phyloP scores from a whole-genome alignment of 306 rosid genomes.

The Acacia acuminata region DNA sequence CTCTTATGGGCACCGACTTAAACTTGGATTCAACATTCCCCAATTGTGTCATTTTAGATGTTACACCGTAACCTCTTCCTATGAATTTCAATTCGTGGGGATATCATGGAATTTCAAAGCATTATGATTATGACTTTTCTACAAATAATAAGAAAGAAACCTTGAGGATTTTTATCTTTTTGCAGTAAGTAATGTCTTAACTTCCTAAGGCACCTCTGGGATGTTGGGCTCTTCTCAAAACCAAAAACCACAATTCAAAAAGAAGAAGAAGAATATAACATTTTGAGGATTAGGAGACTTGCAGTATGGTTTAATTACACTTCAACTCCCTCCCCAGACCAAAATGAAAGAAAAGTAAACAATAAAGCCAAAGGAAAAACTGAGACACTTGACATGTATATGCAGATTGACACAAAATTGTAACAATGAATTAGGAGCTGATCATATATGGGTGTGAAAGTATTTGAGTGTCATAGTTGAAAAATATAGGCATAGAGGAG shows the following conservation, averaged over 20 bases:
- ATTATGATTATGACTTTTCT: neutral
- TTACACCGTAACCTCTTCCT: neutral
- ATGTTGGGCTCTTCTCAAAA: neutral
- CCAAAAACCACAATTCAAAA: neutral
- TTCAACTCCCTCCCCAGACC: constrained; percentile 6
- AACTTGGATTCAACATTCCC: neutral
- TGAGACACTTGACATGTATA: neutral
- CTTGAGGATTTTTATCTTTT: neutral
- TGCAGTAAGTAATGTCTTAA: neutral
- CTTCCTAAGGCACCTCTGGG: neutral
- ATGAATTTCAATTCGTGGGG: neutral
- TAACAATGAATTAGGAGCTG: neutral
- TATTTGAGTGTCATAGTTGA: constrained; percentile 23
- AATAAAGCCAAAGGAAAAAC: neutral
- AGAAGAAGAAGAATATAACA: neutral
- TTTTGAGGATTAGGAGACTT: constrained; percentile 31
- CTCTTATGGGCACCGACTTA: neutral
- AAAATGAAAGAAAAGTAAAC: neutral
- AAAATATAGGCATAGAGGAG: constrained; percentile 67
- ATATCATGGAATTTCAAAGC: neutral
- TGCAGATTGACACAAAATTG: neutral
- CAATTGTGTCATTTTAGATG: neutral
- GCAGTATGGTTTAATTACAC: constrained; percentile 19
- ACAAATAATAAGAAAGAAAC: neutral
- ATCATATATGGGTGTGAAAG: neutral